Base-by-base conservation (phyloP, 805 yeast species). In the Zygosaccharomyces siamensis region DNA sequence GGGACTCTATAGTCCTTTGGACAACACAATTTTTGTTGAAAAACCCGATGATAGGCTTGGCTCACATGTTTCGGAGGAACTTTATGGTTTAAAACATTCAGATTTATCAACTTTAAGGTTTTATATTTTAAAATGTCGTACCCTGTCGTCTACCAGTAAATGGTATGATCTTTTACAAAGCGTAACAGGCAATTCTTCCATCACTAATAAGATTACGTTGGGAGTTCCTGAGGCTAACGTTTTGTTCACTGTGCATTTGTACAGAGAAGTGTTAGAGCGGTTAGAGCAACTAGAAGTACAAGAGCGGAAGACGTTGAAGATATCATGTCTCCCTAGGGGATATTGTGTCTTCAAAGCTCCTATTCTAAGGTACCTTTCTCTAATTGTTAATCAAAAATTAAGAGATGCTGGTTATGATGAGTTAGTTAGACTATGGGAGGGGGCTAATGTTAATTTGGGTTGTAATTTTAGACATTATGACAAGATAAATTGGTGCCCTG, bases 401-500 rank as follows among this genome's bases (percentile, higher is more conserved):
- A 48, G 56, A 27, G 40, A 56, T 11, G 56, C 66, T 2, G 70
- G 67, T 0, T 56, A 50, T 38, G 20, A 40, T 0, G 40, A 55
- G 18, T 35, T 69, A 54, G 65, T 62, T 41, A 47, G 56, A 5
- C 44, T 52, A 5, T 53, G 65, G 59, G 52, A 67, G 56, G 49
- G 44, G 12, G 57, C 51, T 30, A 64, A 64, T 14, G 59, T 63
- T 12, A 52, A 62, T 52, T 72, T 62, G 61, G 86, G 85, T 49
- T 74, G 76, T 60, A 83, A 77, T 56, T 82, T 83, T 73, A 80
- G 80, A 50, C 71, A 78, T 46, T 86, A 83, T 61, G 96, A 89
- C 64, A 69, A 90, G 39, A 60, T 89, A 6, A 93, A 88, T 56
- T 84, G 89, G 88, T 59, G 78, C 7, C 66, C 75, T 46, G 80